Percentiles rank a stretch among this genome's conserved stretches.
phyloP scores from a whole-genome alignment of 257 asterid genomes.

The Galeopsis tetrahit region DNA sequence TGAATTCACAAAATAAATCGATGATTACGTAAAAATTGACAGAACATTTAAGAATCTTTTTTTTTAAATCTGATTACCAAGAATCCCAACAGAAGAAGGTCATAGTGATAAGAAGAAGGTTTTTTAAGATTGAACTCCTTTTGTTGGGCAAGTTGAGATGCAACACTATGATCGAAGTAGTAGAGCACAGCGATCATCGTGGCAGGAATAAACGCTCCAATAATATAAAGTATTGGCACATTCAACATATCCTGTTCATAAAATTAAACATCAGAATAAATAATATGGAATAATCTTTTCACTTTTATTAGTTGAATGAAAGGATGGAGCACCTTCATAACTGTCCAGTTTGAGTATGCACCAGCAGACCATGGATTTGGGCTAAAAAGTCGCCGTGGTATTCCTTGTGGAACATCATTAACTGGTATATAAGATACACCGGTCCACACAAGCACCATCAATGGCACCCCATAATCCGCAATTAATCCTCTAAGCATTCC shows the following conservation, averaged over 20 bases:
- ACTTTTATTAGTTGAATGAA: neutral
- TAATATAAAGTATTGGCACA: conserved; percentile 79
- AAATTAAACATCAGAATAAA: conserved; percentile 18
- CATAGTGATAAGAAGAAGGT: conserved; percentile 94
- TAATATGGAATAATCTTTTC: conserved; percentile 7
- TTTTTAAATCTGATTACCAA: conserved; percentile 51
- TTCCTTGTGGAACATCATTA: conserved; percentile 74
- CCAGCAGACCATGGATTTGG: conserved; percentile 99
- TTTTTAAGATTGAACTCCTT: conserved; percentile 90
- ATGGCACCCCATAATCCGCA: conserved; percentile 97
- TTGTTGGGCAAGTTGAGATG: conserved; percentile 97
- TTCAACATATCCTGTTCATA: conserved; percentile 80
- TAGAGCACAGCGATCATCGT: conserved; percentile 98
- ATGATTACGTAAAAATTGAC: conserved; percentile 2
- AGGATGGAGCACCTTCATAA: conserved; percentile 66
- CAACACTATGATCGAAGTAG: conserved; percentile 97
- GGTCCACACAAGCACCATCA: conserved; percentile 95
- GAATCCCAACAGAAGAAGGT: conserved; percentile 93
- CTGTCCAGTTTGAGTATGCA: conserved; percentile 95
- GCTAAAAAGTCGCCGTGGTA: conserved; percentile 92
- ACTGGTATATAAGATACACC: conserved; percentile 83
- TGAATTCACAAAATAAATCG: neutral
- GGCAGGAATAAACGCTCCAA: conserved; percentile 97
- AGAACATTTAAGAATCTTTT: neutral
- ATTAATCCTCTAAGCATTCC: conserved; percentile 91